These are phyloP conservation scores for Erodium moschatum DNA, from an alignment of 441 rosid genomes.

Conservation along the genomic window DNA sequence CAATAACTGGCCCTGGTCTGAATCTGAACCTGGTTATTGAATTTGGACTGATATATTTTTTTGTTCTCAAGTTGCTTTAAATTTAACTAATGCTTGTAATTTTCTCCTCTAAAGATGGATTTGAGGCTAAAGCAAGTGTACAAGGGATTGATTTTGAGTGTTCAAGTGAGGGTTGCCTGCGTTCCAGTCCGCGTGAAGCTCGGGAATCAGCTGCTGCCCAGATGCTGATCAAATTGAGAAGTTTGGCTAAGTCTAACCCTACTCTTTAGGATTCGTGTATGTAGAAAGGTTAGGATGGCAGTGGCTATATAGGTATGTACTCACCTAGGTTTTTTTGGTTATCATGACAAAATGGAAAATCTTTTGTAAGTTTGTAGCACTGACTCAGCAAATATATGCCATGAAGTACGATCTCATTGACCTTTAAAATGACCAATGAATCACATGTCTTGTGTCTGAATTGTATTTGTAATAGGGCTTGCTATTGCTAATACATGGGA, in stretches of 20 bases:
- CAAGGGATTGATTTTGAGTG: slow-evolving; percentile 35
- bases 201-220: slow-evolving; percentile 54
- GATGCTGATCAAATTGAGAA: slow-evolving; percentile 29
- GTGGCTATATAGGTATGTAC: neutral
- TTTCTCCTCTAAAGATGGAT: slow-evolving; percentile 39
- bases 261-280: neutral
- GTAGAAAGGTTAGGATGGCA: neutral
- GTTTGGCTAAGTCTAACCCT: slow-evolving; percentile 10
- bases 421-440: neutral
- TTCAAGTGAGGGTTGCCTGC: slow-evolving; percentile 30
- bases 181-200: slow-evolving; percentile 37
- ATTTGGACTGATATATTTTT: neutral
- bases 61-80: too few relatives aligned
- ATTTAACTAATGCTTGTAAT: slow-evolving; percentile 17
- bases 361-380: neutral
- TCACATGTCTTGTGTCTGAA: neutral
- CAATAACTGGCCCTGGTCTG: neutral
- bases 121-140: slow-evolving; percentile 37
- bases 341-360: neutral
- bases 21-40: neutral
- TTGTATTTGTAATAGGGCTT: neutral
- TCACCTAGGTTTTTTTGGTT: neutral
- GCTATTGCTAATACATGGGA: too few relatives aligned
- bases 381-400: neutral
- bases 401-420: neutral